Percentiles rank a stretch among this genome's conserved stretches.
phyloP scores from a whole-genome alignment of 441 rosid species.

The Syzygium malaccense region DNA sequence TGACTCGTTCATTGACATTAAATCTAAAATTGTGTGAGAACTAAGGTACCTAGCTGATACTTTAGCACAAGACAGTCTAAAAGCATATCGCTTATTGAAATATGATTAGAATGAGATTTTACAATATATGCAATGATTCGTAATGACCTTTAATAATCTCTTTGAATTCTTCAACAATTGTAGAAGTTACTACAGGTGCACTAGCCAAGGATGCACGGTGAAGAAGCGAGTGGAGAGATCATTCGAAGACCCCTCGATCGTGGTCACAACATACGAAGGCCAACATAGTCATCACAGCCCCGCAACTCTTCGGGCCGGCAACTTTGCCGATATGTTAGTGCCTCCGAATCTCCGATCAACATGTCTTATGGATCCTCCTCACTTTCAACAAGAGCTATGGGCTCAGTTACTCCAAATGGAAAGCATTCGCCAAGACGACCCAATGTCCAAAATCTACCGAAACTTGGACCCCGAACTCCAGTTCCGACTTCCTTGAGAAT shows the following conservation, averaged over 20 bases:
- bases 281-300: not conserved
- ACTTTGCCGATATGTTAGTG: not conserved
- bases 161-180: not conserved
- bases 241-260: not conserved
- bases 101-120: not conserved
- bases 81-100: not conserved
- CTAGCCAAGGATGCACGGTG: not conserved
- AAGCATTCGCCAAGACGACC: not conserved
- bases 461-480: not conserved
- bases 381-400: not conserved
- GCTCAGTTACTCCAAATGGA: not conserved
- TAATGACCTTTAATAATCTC: not conserved
- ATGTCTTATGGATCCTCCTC: not conserved
- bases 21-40: not conserved
- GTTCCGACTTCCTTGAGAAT: not conserved
- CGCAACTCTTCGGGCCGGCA: not conserved
- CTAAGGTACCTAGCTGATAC: not conserved
- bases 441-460: not conserved
- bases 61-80: not conserved
- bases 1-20: not conserved
- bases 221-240: not conserved
- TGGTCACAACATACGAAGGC: constrained; percentile 1
- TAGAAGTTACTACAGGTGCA: constrained; percentile 5
- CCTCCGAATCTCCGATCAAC: not conserved
- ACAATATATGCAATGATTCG: not conserved